A percentile compares a stretch with the other conserved stretches of the same genome.
phyloP scores from a whole-genome alignment of 2,329 filamentous ascomycete species.

The Penicillium sp. region DNA sequence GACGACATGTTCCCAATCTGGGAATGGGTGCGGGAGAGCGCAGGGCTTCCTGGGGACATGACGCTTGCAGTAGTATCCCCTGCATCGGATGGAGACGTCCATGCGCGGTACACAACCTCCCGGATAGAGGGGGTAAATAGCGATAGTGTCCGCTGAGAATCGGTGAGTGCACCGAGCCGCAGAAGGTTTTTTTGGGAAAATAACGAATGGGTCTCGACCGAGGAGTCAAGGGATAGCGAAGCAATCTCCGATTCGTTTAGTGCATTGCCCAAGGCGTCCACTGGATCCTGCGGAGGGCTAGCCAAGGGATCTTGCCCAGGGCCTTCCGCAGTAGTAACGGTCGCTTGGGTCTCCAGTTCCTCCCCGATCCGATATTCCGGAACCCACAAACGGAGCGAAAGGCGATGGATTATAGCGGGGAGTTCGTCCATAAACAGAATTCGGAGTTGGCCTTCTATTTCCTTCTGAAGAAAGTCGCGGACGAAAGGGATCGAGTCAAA shows the following conservation, averaged over 20 bases:
- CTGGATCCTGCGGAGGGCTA: constrained; percentile 78
- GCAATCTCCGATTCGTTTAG: constrained; percentile 77
- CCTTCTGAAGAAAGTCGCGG: constrained; percentile 92
- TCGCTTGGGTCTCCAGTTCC: constrained; percentile 58
- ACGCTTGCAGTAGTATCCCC: constrained; percentile 58
- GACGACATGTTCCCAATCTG: constrained; percentile 71
- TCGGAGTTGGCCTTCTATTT: constrained; percentile 90
- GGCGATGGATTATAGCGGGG: constrained; percentile 90
- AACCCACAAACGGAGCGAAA: constrained; percentile 88
- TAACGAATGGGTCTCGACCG: constrained; percentile 80
- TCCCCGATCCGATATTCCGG: constrained; percentile 79
- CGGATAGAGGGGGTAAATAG: constrained; percentile 89
- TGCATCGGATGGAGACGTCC: constrained; percentile 79
- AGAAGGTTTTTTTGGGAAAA: constrained; percentile 96
- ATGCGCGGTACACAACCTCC: constrained; percentile 90
- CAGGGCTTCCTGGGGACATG: constrained; percentile 50
- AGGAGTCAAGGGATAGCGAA: constrained; percentile 76
- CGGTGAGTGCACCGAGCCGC: constrained; percentile 78
- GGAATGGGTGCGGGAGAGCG: constrained; percentile 67
- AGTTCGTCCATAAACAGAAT: constrained; percentile 98
- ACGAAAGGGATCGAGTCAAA: constrained; percentile 99
- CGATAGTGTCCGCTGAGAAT: constrained; percentile 88
- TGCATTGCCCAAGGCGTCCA: constrained; percentile 78
- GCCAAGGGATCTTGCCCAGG: constrained; percentile 78
- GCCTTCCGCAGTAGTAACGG: constrained; percentile 60